phyloP scores from a whole-genome alignment of 164 flowering plant species.

The Aristolochia fimbriata region DNA sequence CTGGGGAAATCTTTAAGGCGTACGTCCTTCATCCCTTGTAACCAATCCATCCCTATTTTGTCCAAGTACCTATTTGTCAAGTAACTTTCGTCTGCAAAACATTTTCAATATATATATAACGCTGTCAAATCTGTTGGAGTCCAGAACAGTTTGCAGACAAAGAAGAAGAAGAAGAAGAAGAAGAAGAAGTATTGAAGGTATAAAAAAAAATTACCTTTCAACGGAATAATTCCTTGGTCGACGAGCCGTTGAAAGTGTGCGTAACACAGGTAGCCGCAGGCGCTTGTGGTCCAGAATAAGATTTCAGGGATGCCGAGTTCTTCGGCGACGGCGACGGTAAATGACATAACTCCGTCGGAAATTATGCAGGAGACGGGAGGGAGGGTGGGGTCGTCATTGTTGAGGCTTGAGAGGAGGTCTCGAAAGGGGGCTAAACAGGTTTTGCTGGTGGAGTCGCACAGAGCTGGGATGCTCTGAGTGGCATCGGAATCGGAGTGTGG shows the following conservation, averaged over 20 bases:
- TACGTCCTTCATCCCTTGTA: constrained; percentile 27
- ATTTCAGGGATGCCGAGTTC: constrained; percentile 29
- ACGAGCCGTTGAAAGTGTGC: constrained; percentile 17
- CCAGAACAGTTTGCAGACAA: no score
- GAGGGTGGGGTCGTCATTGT: constrained; percentile 5
- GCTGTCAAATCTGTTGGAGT: no score
- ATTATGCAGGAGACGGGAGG: constrained; percentile 36
- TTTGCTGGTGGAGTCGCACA: constrained; percentile 26
- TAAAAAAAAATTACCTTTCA: constrained; percentile 27
- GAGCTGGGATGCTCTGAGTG: constrained; percentile 31
- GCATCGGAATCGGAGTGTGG: constrained; percentile 41
- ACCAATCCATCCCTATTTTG: constrained; percentile 27
- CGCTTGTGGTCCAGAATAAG: constrained; percentile 31
- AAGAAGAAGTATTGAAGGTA: no score
- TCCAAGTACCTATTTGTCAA: constrained; percentile 28
- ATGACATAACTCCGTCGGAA: constrained; percentile 40
- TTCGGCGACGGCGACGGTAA: constrained; percentile 25
- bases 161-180: no score
- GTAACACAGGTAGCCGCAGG: constrained; percentile 27
- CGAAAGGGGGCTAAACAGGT: constrained; percentile 21
- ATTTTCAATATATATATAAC: no score
- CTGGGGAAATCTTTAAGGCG: constrained; percentile 31
- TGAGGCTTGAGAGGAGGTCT: constrained; percentile 21
- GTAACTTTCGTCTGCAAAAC: constrained; percentile 23
- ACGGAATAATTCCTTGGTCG: constrained; percentile 31